Conservation (phyloP, 768 basidiomycete species). For the Russula dissimulans region DNA sequence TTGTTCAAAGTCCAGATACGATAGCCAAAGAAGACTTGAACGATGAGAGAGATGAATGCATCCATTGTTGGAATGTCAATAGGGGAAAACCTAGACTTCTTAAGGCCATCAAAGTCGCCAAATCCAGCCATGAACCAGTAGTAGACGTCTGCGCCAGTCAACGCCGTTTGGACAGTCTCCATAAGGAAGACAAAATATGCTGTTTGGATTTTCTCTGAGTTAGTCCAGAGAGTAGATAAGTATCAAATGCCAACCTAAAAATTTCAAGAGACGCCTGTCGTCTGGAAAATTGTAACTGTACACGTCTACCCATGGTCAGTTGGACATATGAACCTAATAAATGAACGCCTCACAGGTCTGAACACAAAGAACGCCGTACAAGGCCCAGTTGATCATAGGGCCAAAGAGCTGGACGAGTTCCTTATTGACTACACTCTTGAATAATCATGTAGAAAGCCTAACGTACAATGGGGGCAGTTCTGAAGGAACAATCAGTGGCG, state of each 20-base stretch:
- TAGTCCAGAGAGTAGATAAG: not conserved
- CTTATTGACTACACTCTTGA: not conserved
- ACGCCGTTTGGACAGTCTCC: conserved; percentile 4
- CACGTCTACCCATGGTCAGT: not conserved
- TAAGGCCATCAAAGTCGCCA: not conserved
- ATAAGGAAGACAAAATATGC: not conserved
- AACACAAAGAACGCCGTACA: conserved; percentile 2
- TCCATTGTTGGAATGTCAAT: conserved; percentile 2
- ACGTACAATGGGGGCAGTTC: conserved; percentile 7
- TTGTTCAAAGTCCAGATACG: conserved; percentile 10
- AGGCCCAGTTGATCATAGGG: conserved; percentile 1
- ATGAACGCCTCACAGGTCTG: not conserved
- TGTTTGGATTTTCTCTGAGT: not conserved
- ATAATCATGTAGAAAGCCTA: not conserved
- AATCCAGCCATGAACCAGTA: conserved; percentile 13
- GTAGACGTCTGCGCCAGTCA: conserved; percentile 6
- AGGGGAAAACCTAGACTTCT: not conserved
- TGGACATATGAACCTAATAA: too few species aligned
- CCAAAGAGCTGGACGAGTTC: not conserved
- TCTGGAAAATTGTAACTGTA: conserved; percentile 12
- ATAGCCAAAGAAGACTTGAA: conserved; percentile 10
- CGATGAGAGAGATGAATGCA: not conserved
- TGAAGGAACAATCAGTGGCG: not conserved
- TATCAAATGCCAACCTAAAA: not conserved
- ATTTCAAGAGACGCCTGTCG: not conserved